Conservation (phyloP, 495 filamentous ascomycete genomes). For the Penicillium pancosmium region DNA sequence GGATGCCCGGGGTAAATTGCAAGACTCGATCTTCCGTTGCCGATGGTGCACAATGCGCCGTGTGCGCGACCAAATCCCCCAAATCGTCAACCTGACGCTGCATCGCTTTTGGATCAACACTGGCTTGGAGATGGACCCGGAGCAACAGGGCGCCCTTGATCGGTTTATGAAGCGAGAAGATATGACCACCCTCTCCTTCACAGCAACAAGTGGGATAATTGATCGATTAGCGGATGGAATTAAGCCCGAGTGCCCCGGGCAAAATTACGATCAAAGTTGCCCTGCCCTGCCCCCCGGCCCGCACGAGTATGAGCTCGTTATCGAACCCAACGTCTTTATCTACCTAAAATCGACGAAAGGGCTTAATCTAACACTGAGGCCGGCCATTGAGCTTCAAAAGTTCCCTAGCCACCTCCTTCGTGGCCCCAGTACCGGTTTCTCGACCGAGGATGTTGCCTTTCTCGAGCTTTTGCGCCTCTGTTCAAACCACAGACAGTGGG, state of each 20-base stretch:
- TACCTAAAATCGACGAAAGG: slow-evolving; percentile 14
- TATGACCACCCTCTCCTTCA: slow-evolving; percentile 16
- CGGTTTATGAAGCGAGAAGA: slow-evolving; percentile 28
- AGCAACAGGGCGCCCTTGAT: slow-evolving; percentile 23
- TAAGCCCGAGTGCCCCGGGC: too few relatives aligned
- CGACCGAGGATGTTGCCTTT: slow-evolving; percentile 18
- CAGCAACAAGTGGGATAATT: slow-evolving; percentile 13
- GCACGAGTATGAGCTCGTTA: slow-evolving; percentile 25
- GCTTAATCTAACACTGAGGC: slow-evolving; percentile 8
- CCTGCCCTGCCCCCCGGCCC: background rate
- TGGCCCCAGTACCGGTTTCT: slow-evolving; percentile 26
- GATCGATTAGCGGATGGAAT: background rate
- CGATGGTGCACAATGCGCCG: slow-evolving; percentile 44
- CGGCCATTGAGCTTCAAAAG: slow-evolving; percentile 20
- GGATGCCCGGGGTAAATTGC: slow-evolving; percentile 27
- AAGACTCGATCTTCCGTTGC: slow-evolving; percentile 35
- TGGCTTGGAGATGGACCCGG: slow-evolving; percentile 28
- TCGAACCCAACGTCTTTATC: slow-evolving; percentile 26
- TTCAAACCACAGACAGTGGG: slow-evolving; percentile 18
- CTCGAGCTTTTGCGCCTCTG: slow-evolving; percentile 43
- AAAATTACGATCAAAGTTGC: background rate
- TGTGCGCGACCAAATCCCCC: slow-evolving; percentile 34
- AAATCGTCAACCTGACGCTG: slow-evolving; percentile 36
- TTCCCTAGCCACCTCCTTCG: slow-evolving; percentile 34
- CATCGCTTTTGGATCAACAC: slow-evolving; percentile 37